Evolutionary conservation across 2,329 filamentous ascomycete species (phyloP).

Genomic region (Colletotrichum tabaci): DNA sequence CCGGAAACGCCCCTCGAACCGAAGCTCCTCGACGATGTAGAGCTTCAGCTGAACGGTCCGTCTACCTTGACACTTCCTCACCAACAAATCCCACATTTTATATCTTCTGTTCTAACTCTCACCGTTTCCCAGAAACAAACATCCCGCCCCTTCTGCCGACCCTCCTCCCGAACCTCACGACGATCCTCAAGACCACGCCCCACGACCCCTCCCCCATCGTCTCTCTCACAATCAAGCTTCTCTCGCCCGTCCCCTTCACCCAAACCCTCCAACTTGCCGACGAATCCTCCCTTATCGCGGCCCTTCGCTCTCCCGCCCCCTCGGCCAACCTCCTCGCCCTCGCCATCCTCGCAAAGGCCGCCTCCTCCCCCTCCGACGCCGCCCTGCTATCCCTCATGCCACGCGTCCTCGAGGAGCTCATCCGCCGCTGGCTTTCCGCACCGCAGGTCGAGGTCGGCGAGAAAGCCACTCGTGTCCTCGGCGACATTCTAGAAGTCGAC

Average conservation of each 20-base stretch:
- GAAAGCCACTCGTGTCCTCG: slow-evolving; percentile 64
- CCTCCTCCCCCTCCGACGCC: slow-evolving; percentile 62
- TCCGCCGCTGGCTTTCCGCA: slow-evolving; percentile 68
- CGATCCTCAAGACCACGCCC: slow-evolving; percentile 66
- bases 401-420: slow-evolving; percentile 62
- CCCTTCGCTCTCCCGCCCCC: slow-evolving; percentile 67
- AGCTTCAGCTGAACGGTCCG: slow-evolving; percentile 70
- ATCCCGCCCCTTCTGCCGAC: slow-evolving; percentile 54
- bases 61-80: background rate
- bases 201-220: slow-evolving; percentile 67
- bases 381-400: slow-evolving; percentile 66
- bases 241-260: slow-evolving; percentile 67
- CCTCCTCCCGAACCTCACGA: slow-evolving; percentile 54
- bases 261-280: slow-evolving; percentile 67
- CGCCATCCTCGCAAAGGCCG: slow-evolving; percentile 69
- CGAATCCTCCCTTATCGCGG: slow-evolving; percentile 64
- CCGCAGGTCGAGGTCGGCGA: slow-evolving; percentile 71
- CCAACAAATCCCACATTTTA: slow-evolving; percentile 4
- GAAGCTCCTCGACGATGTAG: slow-evolving; percentile 71
- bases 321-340: slow-evolving; percentile 72
- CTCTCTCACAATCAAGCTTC: slow-evolving; percentile 69
- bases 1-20: slow-evolving; percentile 59
- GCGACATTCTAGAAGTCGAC: slow-evolving; percentile 70
- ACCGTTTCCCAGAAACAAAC: slow-evolving; percentile 60
- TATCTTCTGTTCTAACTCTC: background rate